phyloP scores from a whole-genome alignment of 192 early-diverging fungal species.

The Coemansia sp. region DNA sequence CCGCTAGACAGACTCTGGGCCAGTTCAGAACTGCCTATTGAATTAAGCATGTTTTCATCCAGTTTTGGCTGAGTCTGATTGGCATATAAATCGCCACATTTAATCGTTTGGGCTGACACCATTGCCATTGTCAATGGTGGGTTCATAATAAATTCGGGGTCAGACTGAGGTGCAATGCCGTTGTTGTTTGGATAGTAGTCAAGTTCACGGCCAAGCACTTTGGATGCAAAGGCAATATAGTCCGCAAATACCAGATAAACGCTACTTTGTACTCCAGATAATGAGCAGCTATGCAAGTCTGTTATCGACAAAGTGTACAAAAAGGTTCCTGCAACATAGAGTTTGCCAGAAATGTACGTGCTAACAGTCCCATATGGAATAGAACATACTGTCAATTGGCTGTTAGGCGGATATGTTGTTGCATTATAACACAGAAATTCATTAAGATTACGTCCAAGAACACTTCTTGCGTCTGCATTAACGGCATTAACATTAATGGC shows the following conservation, averaged over 20 bases:
- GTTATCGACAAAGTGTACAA: not conserved
- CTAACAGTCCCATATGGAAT: not conserved
- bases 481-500: too few species aligned
- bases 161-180: not conserved
- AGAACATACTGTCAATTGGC: not conserved
- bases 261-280: not conserved
- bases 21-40: too few species aligned
- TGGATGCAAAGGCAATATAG: conserved; percentile 6
- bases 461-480: not conserved
- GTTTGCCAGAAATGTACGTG: not conserved
- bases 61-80: not conserved
- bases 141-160: not conserved
- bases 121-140: not conserved
- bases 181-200: conserved; percentile 2
- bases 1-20: too few species aligned
- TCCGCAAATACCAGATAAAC: not conserved
- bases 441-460: not conserved
- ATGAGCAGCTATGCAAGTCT: not conserved
- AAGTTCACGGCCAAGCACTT: not conserved
- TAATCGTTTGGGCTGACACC: not conserved
- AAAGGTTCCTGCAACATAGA: not conserved
- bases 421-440: not conserved
- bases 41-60: not conserved
- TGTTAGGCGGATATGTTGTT: not conserved
- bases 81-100: not conserved